Percentiles rank a stretch among this genome's conserved stretches.
Conservation (phyloP, 176 grass and related monocot genomes). For the Oryza meyeriana region DNA sequence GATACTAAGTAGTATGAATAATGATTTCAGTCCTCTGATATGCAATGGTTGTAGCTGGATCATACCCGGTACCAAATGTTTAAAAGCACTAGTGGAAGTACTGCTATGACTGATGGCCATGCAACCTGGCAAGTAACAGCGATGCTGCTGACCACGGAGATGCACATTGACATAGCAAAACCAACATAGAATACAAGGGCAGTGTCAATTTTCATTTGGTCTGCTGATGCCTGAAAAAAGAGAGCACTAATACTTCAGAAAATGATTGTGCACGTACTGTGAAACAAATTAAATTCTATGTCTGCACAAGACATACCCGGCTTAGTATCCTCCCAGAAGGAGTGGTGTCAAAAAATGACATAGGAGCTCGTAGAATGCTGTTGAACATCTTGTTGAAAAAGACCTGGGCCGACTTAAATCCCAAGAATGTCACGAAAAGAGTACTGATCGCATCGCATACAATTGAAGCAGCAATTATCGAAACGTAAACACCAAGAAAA, state of each 20-base stretch:
- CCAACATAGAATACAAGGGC: conserved; percentile 69
- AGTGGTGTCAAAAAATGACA: conserved; percentile 98
- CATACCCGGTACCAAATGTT: conserved; percentile 98
- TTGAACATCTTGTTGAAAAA: conserved; percentile 84
- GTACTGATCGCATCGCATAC: conserved; percentile 47
- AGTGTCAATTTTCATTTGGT: conserved; percentile 81
- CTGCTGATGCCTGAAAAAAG: conserved; percentile 73
- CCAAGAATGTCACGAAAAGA: conserved; percentile 62
- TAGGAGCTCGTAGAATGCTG: conserved; percentile 84
- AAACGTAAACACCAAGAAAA: conserved; percentile 72
- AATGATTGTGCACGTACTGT: not conserved
- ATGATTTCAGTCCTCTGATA: not conserved
- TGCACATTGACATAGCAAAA: conserved; percentile 59
- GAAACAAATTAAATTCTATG: conserved; percentile 2
- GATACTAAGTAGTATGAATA: conserved; percentile 5
- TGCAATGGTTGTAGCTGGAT: conserved; percentile 2
- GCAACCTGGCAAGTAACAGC: conserved; percentile 84
- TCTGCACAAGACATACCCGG: conserved; percentile 52
- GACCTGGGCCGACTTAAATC: conserved; percentile 70
- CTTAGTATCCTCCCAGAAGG: conserved; percentile 96
- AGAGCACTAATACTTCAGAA: not conserved
- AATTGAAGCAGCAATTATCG: conserved; percentile 54
- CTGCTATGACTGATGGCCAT: conserved; percentile 72
- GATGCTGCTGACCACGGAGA: conserved; percentile 70
- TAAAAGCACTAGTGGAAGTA: conserved; percentile 68